Percentiles rank a stretch among this genome's conserved stretches.
Conservation (phyloP, 805 yeast species). For the Ogataea salicorniae region DNA sequence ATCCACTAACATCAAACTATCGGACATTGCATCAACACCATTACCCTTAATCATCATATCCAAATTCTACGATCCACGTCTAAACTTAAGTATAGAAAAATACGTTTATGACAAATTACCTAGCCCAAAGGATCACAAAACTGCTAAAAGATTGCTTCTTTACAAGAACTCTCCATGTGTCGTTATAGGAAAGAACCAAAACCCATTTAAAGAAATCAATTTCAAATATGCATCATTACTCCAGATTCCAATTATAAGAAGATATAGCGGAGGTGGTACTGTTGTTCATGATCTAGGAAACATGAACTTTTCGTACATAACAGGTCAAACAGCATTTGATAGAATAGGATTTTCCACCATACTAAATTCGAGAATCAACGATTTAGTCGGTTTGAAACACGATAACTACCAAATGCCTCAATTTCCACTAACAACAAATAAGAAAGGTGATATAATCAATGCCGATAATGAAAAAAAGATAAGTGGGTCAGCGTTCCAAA, state of each 20-base stretch:
- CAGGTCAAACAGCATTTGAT: slow-evolving; percentile 55
- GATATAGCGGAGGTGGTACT: slow-evolving; percentile 93
- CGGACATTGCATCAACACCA: slow-evolving; percentile 8
- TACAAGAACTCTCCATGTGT: slow-evolving; percentile 80
- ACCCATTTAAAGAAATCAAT: slow-evolving; percentile 85
- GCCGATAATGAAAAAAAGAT: slow-evolving; percentile 47
- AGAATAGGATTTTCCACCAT: slow-evolving; percentile 44
- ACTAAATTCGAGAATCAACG: slow-evolving; percentile 20
- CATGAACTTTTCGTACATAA: slow-evolving; percentile 76
- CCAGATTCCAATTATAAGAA: slow-evolving; percentile 63
- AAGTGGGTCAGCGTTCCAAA: slow-evolving; percentile 90
- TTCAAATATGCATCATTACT: slow-evolving; percentile 45
- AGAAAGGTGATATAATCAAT: slow-evolving; percentile 75
- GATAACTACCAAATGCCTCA: slow-evolving; percentile 11
- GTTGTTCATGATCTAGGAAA: slow-evolving; percentile 94
- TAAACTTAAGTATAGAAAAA: slow-evolving; percentile 80
- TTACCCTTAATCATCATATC: slow-evolving; percentile 58
- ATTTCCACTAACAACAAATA: slow-evolving; percentile 46
- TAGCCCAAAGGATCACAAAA: slow-evolving; percentile 22
- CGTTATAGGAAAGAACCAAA: slow-evolving; percentile 95
- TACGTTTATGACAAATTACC: slow-evolving; percentile 67
- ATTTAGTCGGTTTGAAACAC: slow-evolving; percentile 3
- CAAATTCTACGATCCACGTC: slow-evolving; percentile 55
- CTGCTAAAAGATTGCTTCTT: slow-evolving; percentile 54
- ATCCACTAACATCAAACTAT: slow-evolving; percentile 10